Conservation (phyloP, 1,139 yeast genomes). For the Yamadazyma atlantica region DNA sequence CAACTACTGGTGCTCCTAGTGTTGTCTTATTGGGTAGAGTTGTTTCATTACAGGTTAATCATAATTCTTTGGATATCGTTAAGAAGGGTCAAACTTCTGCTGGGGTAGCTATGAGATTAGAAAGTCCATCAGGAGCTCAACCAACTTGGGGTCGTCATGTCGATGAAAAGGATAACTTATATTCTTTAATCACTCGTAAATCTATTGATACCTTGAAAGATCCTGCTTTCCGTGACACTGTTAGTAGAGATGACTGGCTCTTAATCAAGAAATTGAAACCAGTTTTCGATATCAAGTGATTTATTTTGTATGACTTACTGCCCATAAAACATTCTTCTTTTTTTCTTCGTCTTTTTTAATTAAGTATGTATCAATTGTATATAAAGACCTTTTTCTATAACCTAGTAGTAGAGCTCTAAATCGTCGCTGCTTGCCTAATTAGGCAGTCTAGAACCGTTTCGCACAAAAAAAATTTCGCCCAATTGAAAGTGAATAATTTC, state of each 20-base stretch:
- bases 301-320: neutral
- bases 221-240: conserved; percentile 94
- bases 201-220: conserved; percentile 97
- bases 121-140: conserved; percentile 86
- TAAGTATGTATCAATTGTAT: neutral
- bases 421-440: neutral
- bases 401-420: neutral
- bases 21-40: conserved; percentile 82
- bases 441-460: neutral
- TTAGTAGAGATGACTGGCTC: conserved; percentile 93
- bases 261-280: conserved; percentile 86
- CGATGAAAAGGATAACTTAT: conserved; percentile 85
- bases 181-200: conserved; percentile 83
- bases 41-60: conserved; percentile 89
- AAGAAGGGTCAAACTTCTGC: conserved; percentile 95
- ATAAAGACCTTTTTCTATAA: neutral
- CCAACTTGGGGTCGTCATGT: conserved; percentile 99
- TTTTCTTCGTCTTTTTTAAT: neutral
- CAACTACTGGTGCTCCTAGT: conserved; percentile 73
- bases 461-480: conserved; percentile 15
- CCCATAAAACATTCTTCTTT: neutral
- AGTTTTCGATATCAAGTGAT: conserved; percentile 71
- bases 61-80: conserved; percentile 73
- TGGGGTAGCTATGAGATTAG: conserved; percentile 98
- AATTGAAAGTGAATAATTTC: conserved; percentile 12